These are phyloP conservation scores for Phaeoacremonium minimum DNA, from an alignment of 2,329 filamentous ascomycete genomes.

Conservation along the genomic window DNA sequence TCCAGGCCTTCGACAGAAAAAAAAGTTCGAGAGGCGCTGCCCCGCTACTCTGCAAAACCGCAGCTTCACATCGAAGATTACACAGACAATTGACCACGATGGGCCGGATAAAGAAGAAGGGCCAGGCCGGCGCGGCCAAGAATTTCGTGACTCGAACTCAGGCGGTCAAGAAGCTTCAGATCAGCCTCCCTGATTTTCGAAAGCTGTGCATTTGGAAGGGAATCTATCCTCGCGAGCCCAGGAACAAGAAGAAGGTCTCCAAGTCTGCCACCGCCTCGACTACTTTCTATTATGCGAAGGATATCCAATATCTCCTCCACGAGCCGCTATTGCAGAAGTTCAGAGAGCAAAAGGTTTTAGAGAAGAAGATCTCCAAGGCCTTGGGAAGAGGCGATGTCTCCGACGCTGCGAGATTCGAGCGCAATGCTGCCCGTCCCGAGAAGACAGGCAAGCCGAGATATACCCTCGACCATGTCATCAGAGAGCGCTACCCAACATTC, in stretches of 20 bases:
- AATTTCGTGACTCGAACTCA: conserved; percentile 98
- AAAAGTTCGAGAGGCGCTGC: background rate
- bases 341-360: conserved; percentile 91
- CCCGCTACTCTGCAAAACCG: conserved; percentile 1
- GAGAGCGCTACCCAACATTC: conserved; percentile 97
- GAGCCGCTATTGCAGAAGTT: conserved; percentile 93
- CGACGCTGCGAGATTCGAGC: conserved; percentile 82
- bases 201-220: conserved; percentile 99
- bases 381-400: conserved; percentile 86
- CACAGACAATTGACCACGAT: conserved; percentile 32
- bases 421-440: conserved; percentile 81
- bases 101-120: conserved; percentile 87
- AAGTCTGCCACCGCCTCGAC: conserved; percentile 87
- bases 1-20: background rate
- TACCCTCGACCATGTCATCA: conserved; percentile 93
- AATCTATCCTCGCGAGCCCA: conserved; percentile 95
- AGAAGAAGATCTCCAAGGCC: conserved; percentile 95
- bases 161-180: conserved; percentile 95
- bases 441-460: conserved; percentile 86
- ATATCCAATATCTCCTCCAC: conserved; percentile 97
- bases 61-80: no score
- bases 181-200: conserved; percentile 94
- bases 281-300: conserved; percentile 88
- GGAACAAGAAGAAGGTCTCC: conserved; percentile 94
- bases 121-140: conserved; percentile 86